Base-by-base conservation (phyloP, 768 basidiomycete genomes). In the Termitomyces titanicus region DNA sequence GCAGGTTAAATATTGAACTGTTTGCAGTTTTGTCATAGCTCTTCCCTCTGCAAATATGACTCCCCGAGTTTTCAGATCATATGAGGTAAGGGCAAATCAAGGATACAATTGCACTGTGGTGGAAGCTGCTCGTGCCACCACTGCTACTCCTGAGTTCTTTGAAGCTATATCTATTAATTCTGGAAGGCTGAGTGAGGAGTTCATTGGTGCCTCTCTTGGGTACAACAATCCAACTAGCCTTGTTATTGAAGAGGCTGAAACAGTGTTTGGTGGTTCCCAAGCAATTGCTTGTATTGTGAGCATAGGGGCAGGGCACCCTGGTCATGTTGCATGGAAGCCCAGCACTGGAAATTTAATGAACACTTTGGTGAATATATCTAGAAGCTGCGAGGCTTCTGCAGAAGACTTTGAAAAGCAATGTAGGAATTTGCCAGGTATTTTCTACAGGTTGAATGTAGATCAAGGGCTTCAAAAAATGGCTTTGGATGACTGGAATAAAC, bases 241-340 rank as follows among this genome's bases (percentile, higher is more conserved):
- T 22, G 51, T 53, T 31, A 29, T 53, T 17, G 20, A 53, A 25
- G 51, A 53, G 34, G 51, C 51, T 24, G 20, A 53, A 29, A 44
- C 27, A 3, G 20, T 53, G 8, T 53, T 53, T 44, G 37, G 49
- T 40, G 11, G 13, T 18, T 15, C 34, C 17, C 15, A 10, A 20
- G 7, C 13, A 25, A n/a, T 53, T 6, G 42, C 51, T 13, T 53
- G 51, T 15, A 15, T 53, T 39, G n/a, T 51, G n/a, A 51, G 39
- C 18, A 31, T 51, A 29, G 50, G 50, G 12, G 39, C 50, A 33
- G 50, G 51, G 4, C 24, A 52, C 6, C 18, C 40, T 52, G 40
- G 43, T 1, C 17, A 33, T 24, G 31, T 52, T 44, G n/a, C 37
- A 8, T 33, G 51, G 51, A 15, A 53, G 8, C 7, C 25, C n/a